Evolutionary conservation across 805 yeast genomes (phyloP), one percentile per base, ranked within the genome.

Genomic region (Starmerella apicola): DNA sequence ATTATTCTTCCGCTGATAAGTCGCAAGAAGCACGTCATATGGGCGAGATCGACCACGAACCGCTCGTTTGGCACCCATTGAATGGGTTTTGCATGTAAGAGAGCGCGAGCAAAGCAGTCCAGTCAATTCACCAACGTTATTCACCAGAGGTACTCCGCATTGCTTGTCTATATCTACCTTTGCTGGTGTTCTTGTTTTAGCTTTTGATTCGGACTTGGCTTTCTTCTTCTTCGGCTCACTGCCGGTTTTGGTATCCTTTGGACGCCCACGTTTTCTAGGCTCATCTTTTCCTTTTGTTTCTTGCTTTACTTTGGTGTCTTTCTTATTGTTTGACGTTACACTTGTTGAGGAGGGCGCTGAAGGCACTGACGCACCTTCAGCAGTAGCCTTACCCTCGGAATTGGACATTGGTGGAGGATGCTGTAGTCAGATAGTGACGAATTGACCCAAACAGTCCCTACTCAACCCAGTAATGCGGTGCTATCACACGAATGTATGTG

Each of bases 51-150:
- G 70, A 12, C 97, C 97, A 19, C 74, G 76, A 18, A 88, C 97
- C 1, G 95, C 86, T 52, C 97, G 72, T 54, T 88, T 88, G 23
- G 96, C 95, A 25, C 96, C 95, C 95, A 88, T 86, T 2, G 96
- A 82, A 61, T 88, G 98, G 0, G 96, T 84, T 57, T 88, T 88
- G 68, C 98, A 88, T 0, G 97, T 91, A 45, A 88, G 66, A 0
- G 96, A 85, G 38, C 97, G 70, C 2, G 95, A 96, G 67, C 98
- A 88, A 51, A 76, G 77, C 0, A 88, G 94, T 18, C 96, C 97
- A 48, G 80, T 80, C 0, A 94, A 83, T 32, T 35, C 28, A 17
- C 48, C 48, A 7, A 32, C 34, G 13, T 19, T 19, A 18, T 31
- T 20, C 17, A 32, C 27, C 43, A 91, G 64, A 6, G 85, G 81